These are phyloP conservation scores for Jacaranda copaia DNA, from an alignment of 257 asterid genomes.

Conservation along the genomic window DNA sequence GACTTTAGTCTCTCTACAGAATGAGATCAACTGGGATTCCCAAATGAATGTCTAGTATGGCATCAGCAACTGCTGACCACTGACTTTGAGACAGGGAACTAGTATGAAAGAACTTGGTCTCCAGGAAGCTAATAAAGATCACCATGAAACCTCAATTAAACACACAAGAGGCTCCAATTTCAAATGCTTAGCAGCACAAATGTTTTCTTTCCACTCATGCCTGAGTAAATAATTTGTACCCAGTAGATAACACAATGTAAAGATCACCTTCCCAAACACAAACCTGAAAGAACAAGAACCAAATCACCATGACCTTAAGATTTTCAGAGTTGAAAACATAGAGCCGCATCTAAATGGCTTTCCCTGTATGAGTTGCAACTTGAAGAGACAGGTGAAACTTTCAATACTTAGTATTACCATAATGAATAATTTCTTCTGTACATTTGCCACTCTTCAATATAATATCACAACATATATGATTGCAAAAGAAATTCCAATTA, in stretches of 20 bases:
- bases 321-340: constrained; percentile 9
- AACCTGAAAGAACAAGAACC: constrained; percentile 8
- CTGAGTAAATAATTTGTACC: neutral
- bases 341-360: neutral
- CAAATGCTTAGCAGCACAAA: constrained; percentile 1
- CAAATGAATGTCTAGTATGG: constrained; percentile 7
- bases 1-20: neutral
- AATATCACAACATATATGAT: constrained; percentile 17
- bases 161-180: neutral
- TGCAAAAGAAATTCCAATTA: constrained; percentile 14
- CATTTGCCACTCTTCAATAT: constrained; percentile 12
- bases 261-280: constrained; percentile 8
- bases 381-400: neutral
- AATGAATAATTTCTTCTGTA: neutral
- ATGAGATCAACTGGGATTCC: neutral
- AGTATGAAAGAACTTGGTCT: constrained; percentile 11
- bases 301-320: constrained; percentile 8
- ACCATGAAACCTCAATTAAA: neutral
- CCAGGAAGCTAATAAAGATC: constrained; percentile 9
- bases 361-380: neutral
- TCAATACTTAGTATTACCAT: neutral
- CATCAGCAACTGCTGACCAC: neutral
- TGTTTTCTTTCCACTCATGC: constrained; percentile 1
- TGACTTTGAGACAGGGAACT: neutral
- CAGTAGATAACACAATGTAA: neutral